Percentiles rank a stretch among this genome's conserved stretches.
Conservation (phyloP, 129 eudicot species). For the Escallonia herrerae region DNA sequence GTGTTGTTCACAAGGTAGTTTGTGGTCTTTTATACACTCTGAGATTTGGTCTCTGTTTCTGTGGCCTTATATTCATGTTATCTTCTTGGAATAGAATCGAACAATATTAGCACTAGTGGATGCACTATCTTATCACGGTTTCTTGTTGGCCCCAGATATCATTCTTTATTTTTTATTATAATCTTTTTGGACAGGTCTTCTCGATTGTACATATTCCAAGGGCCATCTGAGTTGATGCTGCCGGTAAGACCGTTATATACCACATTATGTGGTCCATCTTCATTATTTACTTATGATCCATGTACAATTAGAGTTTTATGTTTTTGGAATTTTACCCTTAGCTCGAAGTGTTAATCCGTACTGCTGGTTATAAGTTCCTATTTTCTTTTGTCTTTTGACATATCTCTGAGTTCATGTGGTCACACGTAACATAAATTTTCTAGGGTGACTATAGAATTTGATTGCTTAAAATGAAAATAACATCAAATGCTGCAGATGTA, state of each 20-base stretch:
- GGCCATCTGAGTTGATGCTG: conserved; percentile 89
- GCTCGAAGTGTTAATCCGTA: too few relatives aligned
- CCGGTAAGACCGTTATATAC: conserved; percentile 46
- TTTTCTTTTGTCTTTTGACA: too few relatives aligned
- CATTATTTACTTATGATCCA: conserved; percentile 4
- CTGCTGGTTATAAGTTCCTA: too few relatives aligned
- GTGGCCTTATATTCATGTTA: background rate
- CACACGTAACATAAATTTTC: too few relatives aligned
- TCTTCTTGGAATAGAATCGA: background rate
- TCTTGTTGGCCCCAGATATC: background rate
- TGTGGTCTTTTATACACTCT: too few relatives aligned
- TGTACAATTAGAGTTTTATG: background rate
- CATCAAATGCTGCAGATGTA: too few relatives aligned
- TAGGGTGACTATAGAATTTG: too few relatives aligned
- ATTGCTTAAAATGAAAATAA: too few relatives aligned
- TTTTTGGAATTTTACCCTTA: conserved; percentile 6
- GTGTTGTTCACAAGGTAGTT: background rate
- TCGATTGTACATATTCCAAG: conserved; percentile 89
- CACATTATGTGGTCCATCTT: background rate
- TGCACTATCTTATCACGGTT: background rate
- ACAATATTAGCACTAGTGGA: background rate
- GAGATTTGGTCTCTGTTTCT: too few relatives aligned
- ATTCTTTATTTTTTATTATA: conserved; percentile 2
- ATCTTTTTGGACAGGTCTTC: conserved; percentile 49
- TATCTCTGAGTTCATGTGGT: too few relatives aligned